Evolutionary conservation across 139 green algal genomes (phyloP).

Genomic region (Picochlorum sp.): DNA sequence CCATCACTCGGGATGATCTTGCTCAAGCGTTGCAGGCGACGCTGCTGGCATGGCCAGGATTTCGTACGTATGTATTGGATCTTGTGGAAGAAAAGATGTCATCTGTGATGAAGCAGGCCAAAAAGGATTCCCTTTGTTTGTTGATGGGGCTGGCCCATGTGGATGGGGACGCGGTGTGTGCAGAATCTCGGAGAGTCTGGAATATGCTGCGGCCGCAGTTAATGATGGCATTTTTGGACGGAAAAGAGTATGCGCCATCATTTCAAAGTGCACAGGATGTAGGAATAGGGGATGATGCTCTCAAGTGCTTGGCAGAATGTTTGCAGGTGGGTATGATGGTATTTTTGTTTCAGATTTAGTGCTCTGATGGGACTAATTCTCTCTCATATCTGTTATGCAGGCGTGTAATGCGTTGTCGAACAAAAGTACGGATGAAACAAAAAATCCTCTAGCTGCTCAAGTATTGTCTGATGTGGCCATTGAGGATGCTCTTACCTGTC

Average conservation of each 20-base stretch:
- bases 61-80: conserved; percentile 33
- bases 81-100: conserved; percentile 52
- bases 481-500: too few relatives aligned
- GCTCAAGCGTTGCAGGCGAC: conserved; percentile 24
- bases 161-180: neutral
- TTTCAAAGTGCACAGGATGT: too few relatives aligned
- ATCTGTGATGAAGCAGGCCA: conserved; percentile 34
- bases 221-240: neutral
- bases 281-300: neutral
- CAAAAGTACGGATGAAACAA: neutral
- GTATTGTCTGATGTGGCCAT: too few relatives aligned
- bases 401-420: too few relatives aligned
- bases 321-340: neutral
- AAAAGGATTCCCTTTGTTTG: conserved; percentile 24
- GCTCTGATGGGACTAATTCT: too few relatives aligned
- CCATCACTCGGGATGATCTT: conserved; percentile 39
- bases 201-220: neutral
- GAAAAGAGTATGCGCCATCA: neutral
- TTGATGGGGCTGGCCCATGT: neutral
- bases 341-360: too few relatives aligned
- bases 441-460: too few relatives aligned
- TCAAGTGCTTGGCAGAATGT: conserved; percentile 7
- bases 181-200: neutral
- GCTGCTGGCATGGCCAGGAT: conserved; percentile 28
- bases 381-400: too few relatives aligned